Evolutionary conservation across 164 flowering plant genomes (phyloP), one percentile per base, ranked within the genome.

Genomic region (Tetrastigma voinierianum): DNA sequence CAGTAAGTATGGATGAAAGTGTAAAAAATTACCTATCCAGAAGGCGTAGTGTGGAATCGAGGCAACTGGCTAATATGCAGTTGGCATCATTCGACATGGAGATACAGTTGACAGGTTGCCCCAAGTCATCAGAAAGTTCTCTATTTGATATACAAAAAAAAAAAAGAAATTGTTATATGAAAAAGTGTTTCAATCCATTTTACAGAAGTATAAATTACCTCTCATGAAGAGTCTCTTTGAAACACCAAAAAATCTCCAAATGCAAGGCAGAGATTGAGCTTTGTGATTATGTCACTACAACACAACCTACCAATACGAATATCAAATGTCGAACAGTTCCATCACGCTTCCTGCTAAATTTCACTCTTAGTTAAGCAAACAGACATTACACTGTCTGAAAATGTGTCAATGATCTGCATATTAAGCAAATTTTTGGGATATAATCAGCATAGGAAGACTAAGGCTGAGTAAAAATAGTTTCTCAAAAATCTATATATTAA

Each of bases 311-410:
- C 97, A 72, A 87, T 76, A 57, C 97, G 92, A 62, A 95, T 90
- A 74, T 92, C 99, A 83, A 92, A 90, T 62, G 99, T 89, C 97
- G 79, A 58, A 92, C 94, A 49, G 97, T 86, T 67, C 98, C 98
- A 85, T 95, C 97, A 95, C 99, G 72, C 99, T 87, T 74, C 97
- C 97, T 77, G 91, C 99, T n/a, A 84, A 19, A 95, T 87, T 78
- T 90, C 97, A 70, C 79, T 87, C 76, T 90, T 92, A n/a, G 98
- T 89, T 65, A 90, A 72, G 68, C 96, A 83, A 67, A 92, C 77
- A 47, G 94, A 92, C 97, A 92, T 92, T 10, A 92, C 97, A 77
- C 97, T 92, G 70, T 95, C 99, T 49, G 57, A 24, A 76, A 95
- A 95, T 19, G 89, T 80, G 68, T 95, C 87, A 51, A 95, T 95